Evolutionary conservation across 352 stramenopile genomes (phyloP), one percentile per base, ranked within the genome.

Genomic region (Pythium myriotylum): DNA sequence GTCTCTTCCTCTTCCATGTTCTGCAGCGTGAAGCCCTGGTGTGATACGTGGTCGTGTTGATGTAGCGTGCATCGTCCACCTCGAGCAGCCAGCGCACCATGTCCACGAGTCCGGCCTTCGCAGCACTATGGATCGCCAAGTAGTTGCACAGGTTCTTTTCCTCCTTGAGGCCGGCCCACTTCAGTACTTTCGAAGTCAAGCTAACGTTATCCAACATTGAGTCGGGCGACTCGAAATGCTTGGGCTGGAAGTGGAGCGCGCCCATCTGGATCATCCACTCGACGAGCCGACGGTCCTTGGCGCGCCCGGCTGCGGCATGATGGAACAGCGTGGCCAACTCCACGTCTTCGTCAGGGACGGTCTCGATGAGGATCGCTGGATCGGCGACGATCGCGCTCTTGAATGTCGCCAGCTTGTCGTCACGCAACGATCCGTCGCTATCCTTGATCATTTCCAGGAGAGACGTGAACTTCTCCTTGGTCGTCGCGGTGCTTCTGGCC

Each of bases 181-280:
- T 26, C 6, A 19, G 23, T n/a, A 29, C 10, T 4, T 14, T 14
- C 16, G 23, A 10, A 55, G 1, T 20, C 19, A 6, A 45, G 48
- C 29, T 55, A 22, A 27, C n/a, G n/a, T n/a, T n/a, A n/a, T n/a
- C n/a, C 48, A 22, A 33, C 13, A 2, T 45, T 22, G 3, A 23
- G 10, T 3, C 29, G 2, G 47, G 39, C 8, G 32, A 32, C 23
- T 33, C 42, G 29, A 55, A 35, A 40, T 60, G 51, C 56, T 29
- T 26, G 33, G 64, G 27, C 32, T 68, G 58, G 42, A 46, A 4
- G 33, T 68, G 2, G 19, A 64, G 41, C 35, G 45, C 40, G 12
- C 55, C 20, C 70, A 79, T 73, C 19, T 81, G 64, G 43, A 76
- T 63, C 35, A 83, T 59, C 65, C 68, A 83, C 33, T 83, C 71